Conservation (phyloP, 208 protist species). For the Strigomonas galati region DNA sequence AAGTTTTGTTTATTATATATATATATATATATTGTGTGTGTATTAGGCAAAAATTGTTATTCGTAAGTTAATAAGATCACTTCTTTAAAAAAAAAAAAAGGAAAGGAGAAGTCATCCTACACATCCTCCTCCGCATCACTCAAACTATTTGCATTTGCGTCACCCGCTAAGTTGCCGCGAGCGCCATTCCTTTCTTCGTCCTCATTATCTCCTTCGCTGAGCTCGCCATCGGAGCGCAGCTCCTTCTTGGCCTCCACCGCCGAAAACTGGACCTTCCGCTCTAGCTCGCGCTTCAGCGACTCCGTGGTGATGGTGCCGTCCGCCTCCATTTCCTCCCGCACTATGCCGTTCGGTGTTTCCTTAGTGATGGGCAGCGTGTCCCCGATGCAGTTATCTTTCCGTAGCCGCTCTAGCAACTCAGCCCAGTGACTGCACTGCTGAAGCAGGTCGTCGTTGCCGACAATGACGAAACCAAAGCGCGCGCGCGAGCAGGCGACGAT, state of each 20-base stretch:
- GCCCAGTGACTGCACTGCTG: slow-evolving; percentile 75
- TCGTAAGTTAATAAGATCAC: too few relatives aligned
- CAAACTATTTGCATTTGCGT: too few relatives aligned
- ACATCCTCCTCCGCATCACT: too few relatives aligned
- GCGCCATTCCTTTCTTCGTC: slow-evolving; percentile 9
- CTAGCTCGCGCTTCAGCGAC: slow-evolving; percentile 27
- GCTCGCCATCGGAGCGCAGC: too few relatives aligned
- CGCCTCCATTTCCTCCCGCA: slow-evolving; percentile 30
- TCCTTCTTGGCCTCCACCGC: slow-evolving; percentile 23
- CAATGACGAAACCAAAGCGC: slow-evolving; percentile 84
- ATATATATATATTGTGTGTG: too few relatives aligned
- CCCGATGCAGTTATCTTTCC: slow-evolving; percentile 49
- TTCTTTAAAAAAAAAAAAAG: slow-evolving; percentile 23
- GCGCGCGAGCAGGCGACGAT: slow-evolving; percentile 95
- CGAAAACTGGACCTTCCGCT: slow-evolving; percentile 11
- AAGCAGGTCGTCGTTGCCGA: slow-evolving; percentile 80
- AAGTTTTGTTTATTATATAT: too few relatives aligned
- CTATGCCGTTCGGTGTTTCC: background rate
- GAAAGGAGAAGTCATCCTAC: too few relatives aligned
- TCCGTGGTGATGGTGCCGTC: slow-evolving; percentile 27
- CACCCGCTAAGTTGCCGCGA: too few relatives aligned
- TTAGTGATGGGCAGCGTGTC: slow-evolving; percentile 64
- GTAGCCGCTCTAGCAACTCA: slow-evolving; percentile 60
- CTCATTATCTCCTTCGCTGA: background rate
- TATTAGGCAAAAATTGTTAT: too few relatives aligned